Percentiles rank a stretch among this genome's conserved stretches.
Conservation (phyloP, 208 protist species). For the Trypanosoma mega region DNA sequence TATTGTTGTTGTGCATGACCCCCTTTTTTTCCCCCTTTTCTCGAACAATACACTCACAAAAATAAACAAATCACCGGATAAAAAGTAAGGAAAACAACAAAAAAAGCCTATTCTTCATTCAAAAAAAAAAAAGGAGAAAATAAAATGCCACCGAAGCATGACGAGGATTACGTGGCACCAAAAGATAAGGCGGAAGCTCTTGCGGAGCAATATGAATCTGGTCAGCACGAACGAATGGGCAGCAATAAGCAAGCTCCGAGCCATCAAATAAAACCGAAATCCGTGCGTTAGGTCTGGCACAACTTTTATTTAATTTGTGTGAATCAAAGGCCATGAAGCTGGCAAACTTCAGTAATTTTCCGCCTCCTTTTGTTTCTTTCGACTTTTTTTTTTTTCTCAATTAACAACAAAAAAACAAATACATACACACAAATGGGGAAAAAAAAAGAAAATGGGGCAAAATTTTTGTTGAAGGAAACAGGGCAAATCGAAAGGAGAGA, state of each 20-base stretch:
- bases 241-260: conserved; percentile 68
- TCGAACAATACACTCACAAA: too few species aligned
- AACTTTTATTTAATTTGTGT: not conserved
- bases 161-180: conserved; percentile 66
- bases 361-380: too few species aligned
- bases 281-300: conserved; percentile 38
- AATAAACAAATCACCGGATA: too few species aligned
- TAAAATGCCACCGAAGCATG: conserved; percentile 29
- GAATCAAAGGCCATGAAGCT: too few species aligned
- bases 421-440: not conserved
- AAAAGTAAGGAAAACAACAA: not conserved
- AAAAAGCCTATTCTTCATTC: not conserved
- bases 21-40: not conserved
- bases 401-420: conserved; percentile 1
- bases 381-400: conserved; percentile 15
- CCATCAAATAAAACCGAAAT: conserved; percentile 82
- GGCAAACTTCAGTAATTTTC: too few species aligned
- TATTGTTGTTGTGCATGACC: conserved; percentile 31
- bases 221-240: conserved; percentile 81
- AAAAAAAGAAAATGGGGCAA: conserved; percentile 13
- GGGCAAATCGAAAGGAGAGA: too few species aligned
- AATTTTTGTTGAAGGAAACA: too few species aligned
- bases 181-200: conserved; percentile 72
- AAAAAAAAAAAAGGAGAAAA: not conserved
- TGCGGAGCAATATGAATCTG: conserved; percentile 71